A percentile compares a stretch with the other conserved stretches of the same genome.
These are phyloP conservation scores for Salicornia ramosissima DNA, from an alignment of 148 eudicot genomes.

Conservation along the genomic window DNA sequence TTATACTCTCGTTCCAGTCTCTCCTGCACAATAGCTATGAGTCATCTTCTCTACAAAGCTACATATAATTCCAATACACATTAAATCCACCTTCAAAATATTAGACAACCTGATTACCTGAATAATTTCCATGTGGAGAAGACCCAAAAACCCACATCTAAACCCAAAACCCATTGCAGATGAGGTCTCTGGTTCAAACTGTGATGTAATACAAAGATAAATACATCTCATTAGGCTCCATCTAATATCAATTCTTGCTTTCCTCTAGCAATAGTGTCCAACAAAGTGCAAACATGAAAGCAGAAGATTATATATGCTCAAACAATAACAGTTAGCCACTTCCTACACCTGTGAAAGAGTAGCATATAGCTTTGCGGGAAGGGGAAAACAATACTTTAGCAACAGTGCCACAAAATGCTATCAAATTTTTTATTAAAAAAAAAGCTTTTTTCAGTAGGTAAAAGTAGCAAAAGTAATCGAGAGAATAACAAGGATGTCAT, in stretches of 20 bases:
- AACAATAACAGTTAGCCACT: not conserved
- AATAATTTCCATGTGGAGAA: conserved; percentile 97
- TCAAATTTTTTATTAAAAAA: no score
- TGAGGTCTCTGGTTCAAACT: conserved; percentile 98
- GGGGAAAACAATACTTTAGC: no score
- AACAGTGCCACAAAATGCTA: no score
- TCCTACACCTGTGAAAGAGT: no score
- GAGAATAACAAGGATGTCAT: no score
- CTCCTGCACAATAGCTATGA: conserved; percentile 56
- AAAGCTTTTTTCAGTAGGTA: no score
- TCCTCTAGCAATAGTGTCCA: not conserved
- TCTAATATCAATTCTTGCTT: conserved; percentile 1
- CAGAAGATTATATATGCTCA: not conserved
- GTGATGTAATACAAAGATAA: conserved; percentile 27
- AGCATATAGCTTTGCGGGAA: no score
- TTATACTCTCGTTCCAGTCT: conserved; percentile 97
- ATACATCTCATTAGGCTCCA: conserved; percentile 7
- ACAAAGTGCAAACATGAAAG: not conserved
- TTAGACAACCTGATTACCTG: conserved; percentile 45
- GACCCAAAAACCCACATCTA: conserved; percentile 97
- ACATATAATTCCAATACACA: not conserved
- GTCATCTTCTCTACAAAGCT: not conserved
- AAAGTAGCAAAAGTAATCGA: no score
- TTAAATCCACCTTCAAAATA: conserved; percentile 9
- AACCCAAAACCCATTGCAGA: conserved; percentile 99